Evolutionary conservation across 306 rosid genomes (phyloP).

Genomic region (Cyclanthera cordifolia): DNA sequence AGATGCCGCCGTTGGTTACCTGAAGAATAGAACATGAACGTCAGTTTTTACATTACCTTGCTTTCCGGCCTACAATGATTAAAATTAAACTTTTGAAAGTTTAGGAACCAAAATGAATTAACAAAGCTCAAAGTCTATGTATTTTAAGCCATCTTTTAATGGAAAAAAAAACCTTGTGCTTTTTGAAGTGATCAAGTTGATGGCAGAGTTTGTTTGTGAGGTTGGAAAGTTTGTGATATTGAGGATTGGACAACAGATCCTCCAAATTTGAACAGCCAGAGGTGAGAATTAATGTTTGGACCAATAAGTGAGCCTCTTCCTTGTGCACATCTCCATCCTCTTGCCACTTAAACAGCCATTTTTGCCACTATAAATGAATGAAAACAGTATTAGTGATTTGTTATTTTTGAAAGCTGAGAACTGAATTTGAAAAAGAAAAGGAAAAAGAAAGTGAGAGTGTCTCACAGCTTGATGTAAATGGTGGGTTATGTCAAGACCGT

Average conservation of each 20-base stretch:
- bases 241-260: slow-evolving; percentile 33
- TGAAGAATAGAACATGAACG: slow-evolving; percentile 5
- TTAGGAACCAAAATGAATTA: no score
- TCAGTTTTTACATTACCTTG: no score
- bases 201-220: slow-evolving; percentile 49
- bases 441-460: background rate
- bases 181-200: slow-evolving; percentile 34
- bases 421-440: background rate
- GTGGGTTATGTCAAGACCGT: slow-evolving; percentile 52
- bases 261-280: slow-evolving; percentile 32
- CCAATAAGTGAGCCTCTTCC: slow-evolving; percentile 61
- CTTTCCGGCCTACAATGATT: no score
- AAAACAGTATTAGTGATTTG: background rate
- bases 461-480: slow-evolving; percentile 52
- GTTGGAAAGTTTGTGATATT: slow-evolving; percentile 28
- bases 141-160: no score
- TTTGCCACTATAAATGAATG: slow-evolving; percentile 45
- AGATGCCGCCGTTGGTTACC: slow-evolving; percentile 26
- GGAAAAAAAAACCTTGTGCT: slow-evolving; percentile 57
- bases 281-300: slow-evolving; percentile 48
- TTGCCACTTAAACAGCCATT: slow-evolving; percentile 68
- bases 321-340: slow-evolving; percentile 39
- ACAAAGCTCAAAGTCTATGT: no score
- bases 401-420: no score
- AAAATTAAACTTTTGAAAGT: no score